phyloP scores from a whole-genome alignment of 345 rosid species.

The Mangifera indica region DNA sequence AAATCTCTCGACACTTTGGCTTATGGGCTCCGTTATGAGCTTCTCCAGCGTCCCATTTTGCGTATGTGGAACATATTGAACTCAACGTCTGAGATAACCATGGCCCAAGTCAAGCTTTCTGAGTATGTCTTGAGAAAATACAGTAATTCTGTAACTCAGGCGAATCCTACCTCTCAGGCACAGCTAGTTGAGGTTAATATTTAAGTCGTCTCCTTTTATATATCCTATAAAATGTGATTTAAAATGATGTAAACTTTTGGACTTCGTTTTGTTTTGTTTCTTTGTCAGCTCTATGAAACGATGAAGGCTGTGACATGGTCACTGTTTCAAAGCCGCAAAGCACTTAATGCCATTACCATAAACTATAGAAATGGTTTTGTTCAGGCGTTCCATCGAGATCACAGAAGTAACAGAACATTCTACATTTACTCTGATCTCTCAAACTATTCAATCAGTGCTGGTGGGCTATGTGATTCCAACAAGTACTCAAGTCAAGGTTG shows the following conservation, averaged over 20 bases:
- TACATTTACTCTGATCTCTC: slow-evolving; percentile 86
- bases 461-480: slow-evolving; percentile 33
- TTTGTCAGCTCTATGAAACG: slow-evolving; percentile 73
- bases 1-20: slow-evolving; percentile 77
- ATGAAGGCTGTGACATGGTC: slow-evolving; percentile 97
- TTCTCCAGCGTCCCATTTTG: slow-evolving; percentile 88
- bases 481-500: slow-evolving; percentile 56
- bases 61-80: slow-evolving; percentile 97
- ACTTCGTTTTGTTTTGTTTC: slow-evolving; percentile 19
- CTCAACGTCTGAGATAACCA: slow-evolving; percentile 84
- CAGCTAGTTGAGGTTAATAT: slow-evolving; percentile 78
- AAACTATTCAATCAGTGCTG: slow-evolving; percentile 72
- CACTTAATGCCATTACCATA: slow-evolving; percentile 89
- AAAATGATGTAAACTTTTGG: background rate
- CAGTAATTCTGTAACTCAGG: slow-evolving; percentile 57
- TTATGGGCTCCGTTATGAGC: slow-evolving; percentile 80
- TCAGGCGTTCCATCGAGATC: slow-evolving; percentile 97
- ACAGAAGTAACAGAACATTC: slow-evolving; percentile 73
- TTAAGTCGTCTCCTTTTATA: background rate
- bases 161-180: slow-evolving; percentile 69
- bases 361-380: slow-evolving; percentile 91
- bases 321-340: slow-evolving; percentile 81
- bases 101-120: slow-evolving; percentile 91
- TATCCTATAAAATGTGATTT: background rate
- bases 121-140: slow-evolving; percentile 72